These are phyloP conservation scores for Liquidambar formosana DNA, from an alignment of 164 flowering plant species.

Conservation along the genomic window DNA sequence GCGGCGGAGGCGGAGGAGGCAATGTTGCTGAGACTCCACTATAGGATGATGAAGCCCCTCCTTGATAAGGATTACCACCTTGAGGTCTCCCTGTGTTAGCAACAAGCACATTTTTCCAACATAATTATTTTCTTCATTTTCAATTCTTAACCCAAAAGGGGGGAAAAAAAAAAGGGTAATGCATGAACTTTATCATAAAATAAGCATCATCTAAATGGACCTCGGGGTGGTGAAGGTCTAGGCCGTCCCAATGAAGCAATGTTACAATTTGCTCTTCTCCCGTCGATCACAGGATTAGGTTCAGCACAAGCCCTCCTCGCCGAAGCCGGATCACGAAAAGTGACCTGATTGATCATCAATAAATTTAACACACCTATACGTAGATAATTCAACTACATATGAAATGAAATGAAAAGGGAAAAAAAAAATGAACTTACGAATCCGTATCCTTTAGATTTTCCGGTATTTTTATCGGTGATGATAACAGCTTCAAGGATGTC, in stretches of 20 bases:
- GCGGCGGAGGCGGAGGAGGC: constrained; percentile 15
- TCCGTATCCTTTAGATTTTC: constrained; percentile 93
- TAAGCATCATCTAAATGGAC: too few relatives aligned
- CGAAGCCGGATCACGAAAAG: constrained; percentile 90
- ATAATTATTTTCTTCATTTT: too few relatives aligned
- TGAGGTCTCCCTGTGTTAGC: constrained; percentile 51
- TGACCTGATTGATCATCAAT: constrained; percentile 55
- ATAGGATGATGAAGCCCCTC: constrained; percentile 35
- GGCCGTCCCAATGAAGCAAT: constrained; percentile 90
- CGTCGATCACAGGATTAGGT: constrained; percentile 87
- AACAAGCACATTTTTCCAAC: neutral
- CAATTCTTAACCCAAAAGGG: too few relatives aligned
- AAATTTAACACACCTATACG: too few relatives aligned
- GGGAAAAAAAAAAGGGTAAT: too few relatives aligned
- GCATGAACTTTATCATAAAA: too few relatives aligned
- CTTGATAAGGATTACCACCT: constrained; percentile 39
- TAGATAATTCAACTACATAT: too few relatives aligned
- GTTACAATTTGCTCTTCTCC: constrained; percentile 90
- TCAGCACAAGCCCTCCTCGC: constrained; percentile 77
- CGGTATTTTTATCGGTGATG: constrained; percentile 76
- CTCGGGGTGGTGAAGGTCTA: constrained; percentile 82
- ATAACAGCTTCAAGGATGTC: constrained; percentile 95
- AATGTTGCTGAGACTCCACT: constrained; percentile 21
- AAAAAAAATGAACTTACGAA: constrained; percentile 53
- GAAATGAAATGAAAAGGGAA: neutral